Base-by-base conservation (phyloP, 2,329 filamentous ascomycete species). In the Alternaria ethzedia region DNA sequence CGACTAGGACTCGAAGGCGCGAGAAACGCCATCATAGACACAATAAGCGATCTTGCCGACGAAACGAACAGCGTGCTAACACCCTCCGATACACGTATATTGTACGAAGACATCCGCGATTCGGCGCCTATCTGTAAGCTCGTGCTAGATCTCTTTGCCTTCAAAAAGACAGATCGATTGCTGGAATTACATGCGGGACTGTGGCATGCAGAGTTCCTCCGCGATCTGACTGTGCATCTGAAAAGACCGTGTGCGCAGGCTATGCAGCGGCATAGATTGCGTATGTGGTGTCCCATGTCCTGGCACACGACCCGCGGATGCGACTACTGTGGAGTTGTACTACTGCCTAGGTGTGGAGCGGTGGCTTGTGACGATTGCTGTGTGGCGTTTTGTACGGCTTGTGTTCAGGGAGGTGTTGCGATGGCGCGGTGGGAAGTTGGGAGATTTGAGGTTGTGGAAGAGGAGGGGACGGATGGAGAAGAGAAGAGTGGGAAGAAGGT, bases 151-250 rank as follows among this genome's bases (percentile, higher is more conserved):
- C 77, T 86, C 9, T 86, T 85, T 70, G 82, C 82, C 1, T 85
- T 84, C 78, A 86, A 86, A 72, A 85, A 85, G 66, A 86, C 83
- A 36, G 83, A 85, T 66, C 79, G 81, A 20, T 66, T 86, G 15
- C 75, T 86, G 15, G 80, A 80, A 45, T 79, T 74, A 20, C 83
- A 86, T 66, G 75, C 75, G 57, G 83, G 85, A 63, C 74, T 79
- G 23, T 85, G 83, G 83, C 83, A 85, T 59, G 82, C 82, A 6
- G 72, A 66, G 0, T 85, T 85, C 67, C 73, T 85, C 12, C 79
- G 83, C 52, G 83, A 85, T 43, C 71, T 85, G 21, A 77, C 78
- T 51, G 83, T 85, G 11, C 75, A 79, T 50, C 70, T 85, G 25
- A 85, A 85, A 71, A 70, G 81, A 6, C 82, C 83, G 1, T 81